phyloP scores from a whole-genome alignment of 164 flowering plant species.

The Taxillus chinensis region DNA sequence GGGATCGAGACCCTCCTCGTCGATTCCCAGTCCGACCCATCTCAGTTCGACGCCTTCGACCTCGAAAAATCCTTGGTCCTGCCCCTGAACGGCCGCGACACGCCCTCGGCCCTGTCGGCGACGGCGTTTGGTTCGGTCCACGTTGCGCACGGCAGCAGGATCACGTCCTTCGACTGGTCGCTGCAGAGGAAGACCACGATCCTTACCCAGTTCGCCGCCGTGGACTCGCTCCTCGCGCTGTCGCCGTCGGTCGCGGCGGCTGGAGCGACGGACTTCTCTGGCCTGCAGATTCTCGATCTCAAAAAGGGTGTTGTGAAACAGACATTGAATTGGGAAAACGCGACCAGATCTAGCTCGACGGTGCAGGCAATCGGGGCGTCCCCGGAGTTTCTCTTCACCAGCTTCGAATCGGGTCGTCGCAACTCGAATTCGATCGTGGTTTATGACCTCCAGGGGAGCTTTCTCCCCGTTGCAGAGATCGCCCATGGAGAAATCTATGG shows the following conservation, averaged over 20 bases:
- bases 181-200: constrained; percentile 55
- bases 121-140: constrained; percentile 59
- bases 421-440: constrained; percentile 86
- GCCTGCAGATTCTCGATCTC: constrained; percentile 71
- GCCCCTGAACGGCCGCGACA: constrained; percentile 65
- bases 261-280: constrained; percentile 88
- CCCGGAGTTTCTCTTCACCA: constrained; percentile 44
- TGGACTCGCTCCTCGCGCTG: constrained; percentile 66
- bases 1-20: constrained; percentile 46
- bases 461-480: constrained; percentile 56
- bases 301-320: constrained; percentile 42
- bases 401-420: constrained; percentile 79
- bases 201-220: constrained; percentile 59
- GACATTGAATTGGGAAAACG: constrained; percentile 71
- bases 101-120: constrained; percentile 66
- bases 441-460: constrained; percentile 37
- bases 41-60: constrained; percentile 71
- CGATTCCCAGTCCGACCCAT: constrained; percentile 50
- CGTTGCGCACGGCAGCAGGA: constrained; percentile 85
- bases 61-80: constrained; percentile 52
- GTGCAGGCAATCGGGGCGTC: constrained; percentile 78
- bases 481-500: constrained; percentile 71
- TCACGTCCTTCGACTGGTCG: constrained; percentile 89
- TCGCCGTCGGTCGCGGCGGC: constrained; percentile 59
- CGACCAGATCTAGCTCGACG: constrained; percentile 61